A percentile compares a stretch with the other conserved stretches of the same genome.
Evolutionary conservation across 345 rosid species (phyloP).

Genomic region (Pugionium dolabratum): DNA sequence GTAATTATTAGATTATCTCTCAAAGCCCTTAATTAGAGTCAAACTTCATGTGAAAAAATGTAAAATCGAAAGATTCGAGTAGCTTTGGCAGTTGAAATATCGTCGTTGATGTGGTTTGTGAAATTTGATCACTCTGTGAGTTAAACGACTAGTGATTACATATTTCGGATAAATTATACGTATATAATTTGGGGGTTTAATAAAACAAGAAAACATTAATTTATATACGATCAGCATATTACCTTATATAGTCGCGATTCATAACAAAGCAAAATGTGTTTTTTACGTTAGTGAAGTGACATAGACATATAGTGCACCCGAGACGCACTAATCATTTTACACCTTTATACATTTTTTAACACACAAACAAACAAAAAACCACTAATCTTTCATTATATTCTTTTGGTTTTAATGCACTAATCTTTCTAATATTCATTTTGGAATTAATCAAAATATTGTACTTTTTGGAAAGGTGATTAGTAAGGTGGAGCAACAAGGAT

Average conservation of each 20-base stretch:
- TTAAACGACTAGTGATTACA: not conserved
- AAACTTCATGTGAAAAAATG: constrained; percentile 28
- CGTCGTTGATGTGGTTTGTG: constrained; percentile 15
- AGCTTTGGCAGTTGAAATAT: constrained; percentile 26
- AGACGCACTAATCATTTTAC: constrained; percentile 28
- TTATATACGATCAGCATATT: not conserved
- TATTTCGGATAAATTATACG: not conserved
- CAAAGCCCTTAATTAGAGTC: constrained; percentile 27
- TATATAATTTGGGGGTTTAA: not conserved
- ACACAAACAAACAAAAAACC: not conserved
- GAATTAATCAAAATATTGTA: too few relatives aligned
- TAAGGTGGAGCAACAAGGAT: constrained; percentile 25
- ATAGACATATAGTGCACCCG: constrained; percentile 14
- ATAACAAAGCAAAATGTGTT: not conserved
- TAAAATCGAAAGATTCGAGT: constrained; percentile 23
- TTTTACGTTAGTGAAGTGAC: constrained; percentile 24
- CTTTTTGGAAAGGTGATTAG: constrained; percentile 19
- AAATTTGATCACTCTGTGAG: not conserved
- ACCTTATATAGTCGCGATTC: not conserved
- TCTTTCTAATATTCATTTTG: too few relatives aligned
- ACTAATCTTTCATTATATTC: not conserved
- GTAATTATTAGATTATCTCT: constrained; percentile 38
- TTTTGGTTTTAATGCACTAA: too few relatives aligned
- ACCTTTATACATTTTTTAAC: constrained; percentile 9
- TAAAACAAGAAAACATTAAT: not conserved